A percentile compares a stretch with the other conserved stretches of the same genome.
Conservation (phyloP, 1,284 basidiomycete species). For the Amylostereum chailletii region DNA sequence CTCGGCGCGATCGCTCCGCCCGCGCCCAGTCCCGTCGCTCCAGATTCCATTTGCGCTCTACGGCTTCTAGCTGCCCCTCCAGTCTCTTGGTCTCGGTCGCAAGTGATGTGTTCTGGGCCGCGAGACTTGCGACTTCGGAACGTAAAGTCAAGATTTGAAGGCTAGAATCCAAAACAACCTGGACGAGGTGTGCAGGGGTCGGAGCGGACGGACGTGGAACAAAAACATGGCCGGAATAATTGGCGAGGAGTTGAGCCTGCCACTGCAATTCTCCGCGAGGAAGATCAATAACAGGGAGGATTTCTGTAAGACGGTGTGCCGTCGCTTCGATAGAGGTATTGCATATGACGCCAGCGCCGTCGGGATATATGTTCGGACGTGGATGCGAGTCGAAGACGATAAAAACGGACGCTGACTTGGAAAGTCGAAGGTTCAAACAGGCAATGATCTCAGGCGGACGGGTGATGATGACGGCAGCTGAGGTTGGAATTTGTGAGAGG, state of each 20-base stretch:
- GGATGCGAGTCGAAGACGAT: slow-evolving; percentile 60
- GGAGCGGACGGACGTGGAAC: slow-evolving; percentile 19
- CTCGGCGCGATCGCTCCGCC: background rate
- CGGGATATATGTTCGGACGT: slow-evolving; percentile 40
- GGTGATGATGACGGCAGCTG: slow-evolving; percentile 48
- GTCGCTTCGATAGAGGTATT: slow-evolving; percentile 30
- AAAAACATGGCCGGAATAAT: slow-evolving; percentile 51
- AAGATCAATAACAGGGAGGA: slow-evolving; percentile 43
- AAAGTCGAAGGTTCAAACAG: slow-evolving; percentile 38
- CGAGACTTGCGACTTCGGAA: slow-evolving; percentile 30
- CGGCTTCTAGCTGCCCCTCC: slow-evolving; percentile 19
- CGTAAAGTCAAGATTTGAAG: slow-evolving; percentile 33
- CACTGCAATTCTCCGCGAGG: slow-evolving; percentile 39
- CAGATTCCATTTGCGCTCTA: slow-evolving; percentile 20
- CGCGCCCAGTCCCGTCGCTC: slow-evolving; percentile 7
- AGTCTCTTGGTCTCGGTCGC: slow-evolving; percentile 22
- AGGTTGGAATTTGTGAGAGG: slow-evolving; percentile 18
- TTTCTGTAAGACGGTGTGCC: slow-evolving; percentile 34
- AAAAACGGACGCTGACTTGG: slow-evolving; percentile 26
- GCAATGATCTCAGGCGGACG: slow-evolving; percentile 61
- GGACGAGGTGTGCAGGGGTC: slow-evolving; percentile 18
- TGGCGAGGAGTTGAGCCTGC: slow-evolving; percentile 52
- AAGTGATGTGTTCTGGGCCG: slow-evolving; percentile 21
- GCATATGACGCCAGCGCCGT: slow-evolving; percentile 49
- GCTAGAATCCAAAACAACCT: slow-evolving; percentile 37